phyloP scores from a whole-genome alignment of 495 filamentous ascomycete genomes.

The Stereocaulon alpinum region DNA sequence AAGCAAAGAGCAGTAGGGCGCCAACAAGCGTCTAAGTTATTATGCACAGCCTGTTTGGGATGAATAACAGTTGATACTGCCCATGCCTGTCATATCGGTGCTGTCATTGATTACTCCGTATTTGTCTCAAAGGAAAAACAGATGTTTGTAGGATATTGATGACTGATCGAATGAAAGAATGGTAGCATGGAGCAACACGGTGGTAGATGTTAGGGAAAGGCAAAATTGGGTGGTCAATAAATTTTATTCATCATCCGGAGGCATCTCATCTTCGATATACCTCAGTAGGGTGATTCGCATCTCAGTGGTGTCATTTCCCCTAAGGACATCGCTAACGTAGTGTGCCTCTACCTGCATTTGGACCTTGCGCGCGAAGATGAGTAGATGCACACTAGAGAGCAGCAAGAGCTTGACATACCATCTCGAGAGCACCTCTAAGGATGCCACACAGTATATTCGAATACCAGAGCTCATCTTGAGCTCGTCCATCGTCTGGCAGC shows the following conservation, averaged over 20 bases:
- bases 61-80: too few relatives aligned
- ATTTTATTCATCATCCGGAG: conserved; percentile 80
- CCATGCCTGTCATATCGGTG: too few relatives aligned
- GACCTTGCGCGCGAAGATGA: conserved; percentile 40
- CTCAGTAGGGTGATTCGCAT: conserved; percentile 88
- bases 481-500: conserved; percentile 86
- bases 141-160: too few relatives aligned
- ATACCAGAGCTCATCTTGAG: conserved; percentile 96
- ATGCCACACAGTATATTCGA: conserved; percentile 95
- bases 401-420: conserved; percentile 46
- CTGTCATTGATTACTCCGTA: too few relatives aligned
- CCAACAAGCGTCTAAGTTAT: background rate
- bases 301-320: conserved; percentile 92
- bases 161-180: too few relatives aligned
- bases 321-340: conserved; percentile 88
- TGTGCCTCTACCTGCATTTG: conserved; percentile 99
- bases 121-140: too few relatives aligned
- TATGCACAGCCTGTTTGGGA: too few relatives aligned
- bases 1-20: background rate
- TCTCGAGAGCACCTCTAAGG: conserved; percentile 81
- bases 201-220: background rate
- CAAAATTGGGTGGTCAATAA: background rate
- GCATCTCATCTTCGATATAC: conserved; percentile 97
- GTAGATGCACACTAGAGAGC: background rate
- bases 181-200: too few relatives aligned